phyloP scores from a whole-genome alignment of 148 eudicot species.

The Camellia japonica region DNA sequence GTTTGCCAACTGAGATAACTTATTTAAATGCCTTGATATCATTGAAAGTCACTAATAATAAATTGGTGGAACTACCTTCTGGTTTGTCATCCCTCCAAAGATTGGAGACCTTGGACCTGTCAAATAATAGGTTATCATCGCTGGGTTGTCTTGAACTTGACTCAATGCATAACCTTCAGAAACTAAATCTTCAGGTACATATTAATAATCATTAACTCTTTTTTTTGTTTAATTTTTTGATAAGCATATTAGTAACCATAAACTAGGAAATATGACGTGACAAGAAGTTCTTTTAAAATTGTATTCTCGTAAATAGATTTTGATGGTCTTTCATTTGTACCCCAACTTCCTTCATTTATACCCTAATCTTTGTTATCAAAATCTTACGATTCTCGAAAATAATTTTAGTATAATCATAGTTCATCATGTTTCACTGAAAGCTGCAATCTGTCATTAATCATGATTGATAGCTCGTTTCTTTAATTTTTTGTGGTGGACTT shows the following conservation, averaged over 20 bases:
- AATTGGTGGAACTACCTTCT: slow-evolving; percentile 68
- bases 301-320: not conserved
- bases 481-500: not conserved
- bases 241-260: too few relatives aligned
- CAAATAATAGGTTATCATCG: slow-evolving; percentile 77
- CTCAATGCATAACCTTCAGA: slow-evolving; percentile 69
- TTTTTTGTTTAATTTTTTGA: too few relatives aligned
- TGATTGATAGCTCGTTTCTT: not conserved
- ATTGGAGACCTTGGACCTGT: slow-evolving; percentile 76
- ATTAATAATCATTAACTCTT: not conserved
- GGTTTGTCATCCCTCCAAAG: slow-evolving; percentile 61
- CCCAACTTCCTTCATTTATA: too few relatives aligned
- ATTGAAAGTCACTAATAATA: slow-evolving; percentile 75
- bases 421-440: not conserved
- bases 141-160: slow-evolving; percentile 61
- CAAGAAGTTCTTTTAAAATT: not conserved
- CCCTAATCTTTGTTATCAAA: too few relatives aligned
- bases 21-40: slow-evolving; percentile 57
- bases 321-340: not conserved
- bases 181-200: slow-evolving; percentile 78
- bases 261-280: not conserved
- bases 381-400: too few relatives aligned
- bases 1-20: slow-evolving; percentile 74
- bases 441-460: not conserved
- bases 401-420: not conserved